Base-by-base conservation (phyloP, 768 basidiomycete genomes). In the Lactarius hengduanensis region DNA sequence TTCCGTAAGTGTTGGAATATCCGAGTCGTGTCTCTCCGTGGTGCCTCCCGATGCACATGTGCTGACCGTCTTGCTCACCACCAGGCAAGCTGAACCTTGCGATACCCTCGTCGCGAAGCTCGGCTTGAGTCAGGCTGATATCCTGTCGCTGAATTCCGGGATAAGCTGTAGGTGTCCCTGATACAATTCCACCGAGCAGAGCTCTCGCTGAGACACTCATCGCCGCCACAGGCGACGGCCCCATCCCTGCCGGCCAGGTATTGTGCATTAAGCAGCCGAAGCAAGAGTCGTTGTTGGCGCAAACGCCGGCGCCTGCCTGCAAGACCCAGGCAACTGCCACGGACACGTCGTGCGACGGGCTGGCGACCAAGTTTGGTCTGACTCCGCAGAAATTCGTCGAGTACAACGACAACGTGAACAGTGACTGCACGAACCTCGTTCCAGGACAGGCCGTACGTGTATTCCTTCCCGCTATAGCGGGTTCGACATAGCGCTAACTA, bases 281-380 rank as follows among this genome's bases (percentile, higher is more conserved):
- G 36, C 36, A 13, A 13, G 10, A 13, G 36, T 38, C 11, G 32
- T 7, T 32, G 32, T 32, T 32, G 32, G 32, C 32, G 32, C 32
- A 32, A 7, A 32, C 7, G 32, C 32, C 32, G 34, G 10, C 28
- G 45, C 59, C 69, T 16, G 3, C 2, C 3, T 69, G 69, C 50
- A 69, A 66, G 36, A 54, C 58, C 20, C 63, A 69, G 20, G 43
- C 4, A 0, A 69, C 66, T 4, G 66, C 69, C 41, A 63, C 61
- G 32, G 30, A 1, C 3, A 30, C 34, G 30, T 36, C 43, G 18
- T 69, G 69, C 45, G 13, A 40, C 10, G 38, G 0, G 22, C 53
- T 69, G 10, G 43, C 58, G 5, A 9, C 18, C 2, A 4, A 15
- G 2, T 67, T 40, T 54, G 53, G 61, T 18, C 36, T 69, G 34